These are phyloP conservation scores for Termitomyces sp. DNA, from an alignment of 768 basidiomycete genomes.

Conservation along the genomic window DNA sequence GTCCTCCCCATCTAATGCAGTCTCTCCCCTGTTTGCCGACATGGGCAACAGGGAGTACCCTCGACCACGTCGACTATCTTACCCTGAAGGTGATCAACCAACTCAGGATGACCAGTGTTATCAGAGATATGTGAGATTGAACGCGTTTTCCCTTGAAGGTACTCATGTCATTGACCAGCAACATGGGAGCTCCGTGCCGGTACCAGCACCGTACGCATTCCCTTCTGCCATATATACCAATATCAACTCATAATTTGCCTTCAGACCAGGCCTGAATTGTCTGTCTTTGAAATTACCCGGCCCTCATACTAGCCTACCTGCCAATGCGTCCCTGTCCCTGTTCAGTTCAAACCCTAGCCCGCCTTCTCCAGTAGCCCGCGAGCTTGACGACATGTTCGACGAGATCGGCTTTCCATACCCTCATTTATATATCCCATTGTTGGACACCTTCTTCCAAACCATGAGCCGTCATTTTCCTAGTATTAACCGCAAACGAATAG, in stretches of 20 bases:
- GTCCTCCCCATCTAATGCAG: neutral
- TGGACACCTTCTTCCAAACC: conserved; percentile 12
- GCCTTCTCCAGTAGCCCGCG: conserved; percentile 3
- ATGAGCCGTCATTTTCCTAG: conserved; percentile 14
- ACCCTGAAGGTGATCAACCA: conserved; percentile 4
- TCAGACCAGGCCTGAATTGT: conserved; percentile 5
- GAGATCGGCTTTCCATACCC: conserved; percentile 11
- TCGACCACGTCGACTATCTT: neutral
- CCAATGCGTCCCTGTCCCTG: neutral
- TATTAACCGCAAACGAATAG: conserved; percentile 12
- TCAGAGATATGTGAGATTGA: conserved; percentile 8
- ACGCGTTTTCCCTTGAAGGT: neutral
- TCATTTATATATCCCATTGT: conserved; percentile 9
- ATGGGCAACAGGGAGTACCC: neutral
- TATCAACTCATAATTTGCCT: neutral
- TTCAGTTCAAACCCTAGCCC: conserved; percentile 3
- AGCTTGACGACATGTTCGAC: conserved; percentile 11
- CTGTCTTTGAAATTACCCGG: conserved; percentile 3
- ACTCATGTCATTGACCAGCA: neutral
- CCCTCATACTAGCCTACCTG: neutral
- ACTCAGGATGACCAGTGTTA: conserved; percentile 9
- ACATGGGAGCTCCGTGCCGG: neutral
- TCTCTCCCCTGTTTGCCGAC: neutral
- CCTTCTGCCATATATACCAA: neutral
- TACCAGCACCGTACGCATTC: neutral